Evolutionary conservation across 805 yeast genomes (phyloP), one percentile per base, ranked within the genome.

Genomic region (Yarrowia sp.): DNA sequence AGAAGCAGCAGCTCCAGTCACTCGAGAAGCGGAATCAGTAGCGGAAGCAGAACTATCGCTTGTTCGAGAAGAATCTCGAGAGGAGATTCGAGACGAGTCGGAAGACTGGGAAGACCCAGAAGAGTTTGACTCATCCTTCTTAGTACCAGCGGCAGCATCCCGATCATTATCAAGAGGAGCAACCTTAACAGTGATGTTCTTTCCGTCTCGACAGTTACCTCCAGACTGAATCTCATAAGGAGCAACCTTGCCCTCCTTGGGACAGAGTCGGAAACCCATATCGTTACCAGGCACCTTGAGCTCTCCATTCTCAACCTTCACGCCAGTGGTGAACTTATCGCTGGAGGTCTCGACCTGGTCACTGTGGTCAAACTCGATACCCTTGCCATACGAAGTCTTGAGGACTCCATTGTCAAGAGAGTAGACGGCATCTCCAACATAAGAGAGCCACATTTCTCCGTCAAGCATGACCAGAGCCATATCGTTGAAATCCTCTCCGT

Each of bases 181-280:
- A 17, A 41, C 47, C 47, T 41, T 55, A 8, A 55, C 61, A 4
- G 13, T 7, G 13, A 55, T 32, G 47, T 55, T 38, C 14, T 8
- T 41, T 0, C 61, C 61, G 31, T 55, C 9, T 6, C 7, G 45
- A 17, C 61, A 55, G 47, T 41, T 41, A 31, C 61, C 61, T 1
- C 61, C 61, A 31, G 47, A 22, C 61, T 55, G n/a, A 17, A 55
- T 31, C 61, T 41, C 31, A 38, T 55, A 55, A 8, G 61, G 61
- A 17, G 61, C 61, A 28, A 41, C 31, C 45, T 55, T 41, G 38
- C 47, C 61, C 28, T 31, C 47, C 38, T 28, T 31, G 36, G 61
- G 61, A 9, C 61, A 55, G 28, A 55, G 47, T 55, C 61, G 45
- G 61, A 55, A 55, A 3, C 61, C 61, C 61, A 55, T 55, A 8